Evolutionary conservation across 805 yeast genomes (phyloP).

Genomic region (Yarrowia phangngaensis): DNA sequence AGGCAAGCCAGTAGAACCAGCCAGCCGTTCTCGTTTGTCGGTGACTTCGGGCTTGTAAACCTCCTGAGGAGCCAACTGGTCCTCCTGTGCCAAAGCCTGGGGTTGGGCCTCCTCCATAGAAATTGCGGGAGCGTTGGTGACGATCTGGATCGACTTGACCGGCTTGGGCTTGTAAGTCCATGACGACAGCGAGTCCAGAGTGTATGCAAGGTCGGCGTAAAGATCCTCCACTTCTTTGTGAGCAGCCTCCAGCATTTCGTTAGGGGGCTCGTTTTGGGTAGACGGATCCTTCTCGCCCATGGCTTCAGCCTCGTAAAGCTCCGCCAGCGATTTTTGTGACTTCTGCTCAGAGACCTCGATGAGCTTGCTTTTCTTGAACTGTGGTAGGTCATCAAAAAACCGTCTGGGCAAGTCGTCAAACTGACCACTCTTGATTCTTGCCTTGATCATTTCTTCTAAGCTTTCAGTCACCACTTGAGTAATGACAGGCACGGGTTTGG

Average conservation of each 20-base stretch:
- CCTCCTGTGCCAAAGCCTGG: constrained; percentile 64
- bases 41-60: constrained; percentile 51
- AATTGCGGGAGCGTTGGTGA: constrained; percentile 76
- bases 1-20: constrained; percentile 69
- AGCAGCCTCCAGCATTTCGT: constrained; percentile 62
- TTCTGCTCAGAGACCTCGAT: constrained; percentile 78
- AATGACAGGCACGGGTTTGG: constrained; percentile 94
- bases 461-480: constrained; percentile 84
- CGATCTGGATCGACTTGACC: constrained; percentile 70
- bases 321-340: constrained; percentile 84
- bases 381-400: constrained; percentile 54
- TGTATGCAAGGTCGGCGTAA: constrained; percentile 59
- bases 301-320: constrained; percentile 83
- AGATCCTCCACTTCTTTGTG: constrained; percentile 75
- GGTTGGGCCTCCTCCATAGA: constrained; percentile 97
- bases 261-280: constrained; percentile 47
- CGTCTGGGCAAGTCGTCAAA: constrained; percentile 84
- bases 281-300: constrained; percentile 40
- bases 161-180: constrained; percentile 94
- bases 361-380: constrained; percentile 47
- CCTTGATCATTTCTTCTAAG: constrained; percentile 81
- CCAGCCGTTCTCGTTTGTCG: constrained; percentile 53
- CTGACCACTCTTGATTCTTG: constrained; percentile 66
- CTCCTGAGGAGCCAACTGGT: constrained; percentile 92
- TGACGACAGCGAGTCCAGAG: constrained; percentile 85